Percentiles rank a stretch among this genome's conserved stretches.
phyloP scores from a whole-genome alignment of 768 basidiomycete species.

The Trametopsis cervina region DNA sequence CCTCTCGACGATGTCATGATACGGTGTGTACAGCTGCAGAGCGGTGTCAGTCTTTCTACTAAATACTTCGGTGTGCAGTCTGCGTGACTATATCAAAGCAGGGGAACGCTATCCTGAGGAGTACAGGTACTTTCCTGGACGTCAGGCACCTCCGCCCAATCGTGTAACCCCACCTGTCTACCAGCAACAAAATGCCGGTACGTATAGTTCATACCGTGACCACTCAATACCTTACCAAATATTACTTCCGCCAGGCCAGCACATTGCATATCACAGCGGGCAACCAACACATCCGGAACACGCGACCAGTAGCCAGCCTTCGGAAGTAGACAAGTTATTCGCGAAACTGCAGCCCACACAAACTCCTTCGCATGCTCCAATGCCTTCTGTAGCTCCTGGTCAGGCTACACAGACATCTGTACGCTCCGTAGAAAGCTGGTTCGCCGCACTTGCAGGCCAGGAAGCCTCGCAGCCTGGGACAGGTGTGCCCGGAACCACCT shows the following conservation, averaged over 20 bases:
- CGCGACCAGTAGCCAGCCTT: slow-evolving; percentile 16
- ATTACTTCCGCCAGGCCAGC: background rate
- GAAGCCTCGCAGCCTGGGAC: background rate
- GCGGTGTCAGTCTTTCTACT: background rate
- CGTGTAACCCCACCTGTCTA: slow-evolving; percentile 16
- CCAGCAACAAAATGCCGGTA: background rate
- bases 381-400: slow-evolving; percentile 12
- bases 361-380: slow-evolving; percentile 5
- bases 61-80: slow-evolving; percentile 27
- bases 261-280: background rate
- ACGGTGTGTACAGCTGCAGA: slow-evolving; percentile 36
- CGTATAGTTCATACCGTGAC: slow-evolving; percentile 7
- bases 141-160: slow-evolving; percentile 52
- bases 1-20: slow-evolving; percentile 65
- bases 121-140: slow-evolving; percentile 60
- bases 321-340: slow-evolving; percentile 38
- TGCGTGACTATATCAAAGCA: slow-evolving; percentile 61
- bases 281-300: too few species aligned
- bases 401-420: background rate
- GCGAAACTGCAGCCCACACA: slow-evolving; percentile 28
- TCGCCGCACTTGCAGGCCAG: slow-evolving; percentile 10
- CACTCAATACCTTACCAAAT: background rate
- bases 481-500: background rate
- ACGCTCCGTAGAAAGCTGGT: slow-evolving; percentile 13
- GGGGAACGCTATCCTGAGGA: slow-evolving; percentile 67